Base-by-base conservation (phyloP, 495 filamentous ascomycete genomes). In the Oidiodendron maius region DNA sequence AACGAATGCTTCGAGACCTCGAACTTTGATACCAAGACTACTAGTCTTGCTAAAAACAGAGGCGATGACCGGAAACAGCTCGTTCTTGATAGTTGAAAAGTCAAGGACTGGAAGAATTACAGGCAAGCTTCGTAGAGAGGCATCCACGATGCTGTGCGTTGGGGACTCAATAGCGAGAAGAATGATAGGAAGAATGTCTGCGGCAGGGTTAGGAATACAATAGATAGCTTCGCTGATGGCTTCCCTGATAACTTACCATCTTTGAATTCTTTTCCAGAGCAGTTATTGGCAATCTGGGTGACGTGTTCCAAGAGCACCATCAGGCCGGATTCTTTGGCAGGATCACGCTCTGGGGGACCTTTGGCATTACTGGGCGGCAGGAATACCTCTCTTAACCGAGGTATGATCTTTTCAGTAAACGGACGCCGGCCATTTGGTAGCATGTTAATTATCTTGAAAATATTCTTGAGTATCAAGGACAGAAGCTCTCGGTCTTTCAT, bases 51-150 rank as follows among this genome's bases (percentile, higher is more conserved):
- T 88, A 61, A 98, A 98, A 1, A 95, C 90, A 9, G 73, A 68
- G 4, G 93, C 86, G 53, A 98, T 82, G 12, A 91, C 79, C 0
- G 93, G 93, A 60, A 98, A 98, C 0, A 98, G 73, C 25, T 97
- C 91, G 57, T 91, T 89, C 61, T 96, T 97, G 52, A 96, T 86
- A 2, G 93, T 97, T 42, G 84, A 91, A 55, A 96, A 97, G 59
- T 98, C 93, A 10, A 97, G 77, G 15, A 89, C 80, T 0, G 87
- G 82, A 22, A 97, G 68, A 23, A 96, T 72, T 1, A 73, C 67
- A 15, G 86, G 81, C 10, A 98, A 68, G 16, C 80, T 82, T 43
- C 83, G 75, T 16, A 97, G 71, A 9, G 88, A 78, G 12, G 84
- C 86, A 69, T 97, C 93, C 2, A 95, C 87, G 15, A 97, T 66